Evolutionary conservation across 2,329 filamentous ascomycete species (phyloP).

Genomic region (Xenosphaeropsis pyriputrescens): DNA sequence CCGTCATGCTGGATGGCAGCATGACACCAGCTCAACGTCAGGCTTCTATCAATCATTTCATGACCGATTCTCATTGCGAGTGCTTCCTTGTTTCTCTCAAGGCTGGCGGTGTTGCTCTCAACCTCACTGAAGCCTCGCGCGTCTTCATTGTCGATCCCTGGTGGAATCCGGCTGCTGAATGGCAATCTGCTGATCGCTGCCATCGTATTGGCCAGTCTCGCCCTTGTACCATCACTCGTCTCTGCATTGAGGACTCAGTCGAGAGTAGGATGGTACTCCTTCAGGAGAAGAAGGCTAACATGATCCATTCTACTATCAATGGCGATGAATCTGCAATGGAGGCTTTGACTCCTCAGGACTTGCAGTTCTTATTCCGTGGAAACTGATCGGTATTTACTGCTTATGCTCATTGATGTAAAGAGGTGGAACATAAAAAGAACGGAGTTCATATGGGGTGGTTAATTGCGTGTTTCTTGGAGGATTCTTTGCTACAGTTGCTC

Average conservation of each 20-base stretch:
- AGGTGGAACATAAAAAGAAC: too few species aligned
- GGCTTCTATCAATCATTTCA: constrained; percentile 89
- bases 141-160: constrained; percentile 98
- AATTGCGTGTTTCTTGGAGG: too few species aligned
- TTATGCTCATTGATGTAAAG: too few species aligned
- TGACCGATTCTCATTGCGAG: constrained; percentile 87
- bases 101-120: constrained; percentile 88
- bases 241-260: constrained; percentile 94
- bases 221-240: constrained; percentile 83
- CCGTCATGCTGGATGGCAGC: constrained; percentile 93
- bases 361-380: constrained; percentile 92
- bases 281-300: constrained; percentile 96
- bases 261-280: constrained; percentile 90
- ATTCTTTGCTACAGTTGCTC: too few species aligned
- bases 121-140: constrained; percentile 83
- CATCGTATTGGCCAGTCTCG: constrained; percentile 93
- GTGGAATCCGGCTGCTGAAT: constrained; percentile 99
- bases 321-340: constrained; percentile 85
- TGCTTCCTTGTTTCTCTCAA: constrained; percentile 94
- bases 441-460: too few species aligned
- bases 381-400: constrained; percentile 19
- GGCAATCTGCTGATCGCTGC: constrained; percentile 89
- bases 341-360: constrained; percentile 76
- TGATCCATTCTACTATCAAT: constrained; percentile 97
- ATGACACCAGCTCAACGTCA: constrained; percentile 93